Conservation (phyloP, 2,329 filamentous ascomycete species). For the Diatrype stigma region DNA sequence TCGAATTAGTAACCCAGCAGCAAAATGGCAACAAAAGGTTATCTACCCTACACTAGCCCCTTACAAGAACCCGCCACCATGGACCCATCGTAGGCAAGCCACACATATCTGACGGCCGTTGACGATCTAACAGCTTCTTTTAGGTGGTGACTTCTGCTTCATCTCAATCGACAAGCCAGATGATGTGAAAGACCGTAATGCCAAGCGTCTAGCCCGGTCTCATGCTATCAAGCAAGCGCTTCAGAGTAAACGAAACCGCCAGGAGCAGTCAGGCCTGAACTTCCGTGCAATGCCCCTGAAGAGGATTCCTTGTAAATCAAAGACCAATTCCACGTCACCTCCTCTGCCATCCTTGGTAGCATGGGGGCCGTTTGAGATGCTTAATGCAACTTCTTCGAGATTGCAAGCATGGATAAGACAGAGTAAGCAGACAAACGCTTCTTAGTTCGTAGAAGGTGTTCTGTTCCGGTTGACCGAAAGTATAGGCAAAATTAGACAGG, state of each 20-base stretch:
- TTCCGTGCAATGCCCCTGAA: constrained; percentile 17
- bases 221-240: constrained; percentile 27
- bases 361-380: constrained; percentile 18
- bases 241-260: constrained; percentile 23
- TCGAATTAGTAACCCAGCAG: no score
- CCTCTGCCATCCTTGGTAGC: neutral
- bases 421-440: constrained; percentile 13
- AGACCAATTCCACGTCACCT: neutral
- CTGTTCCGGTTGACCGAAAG: neutral
- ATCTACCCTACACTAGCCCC: no score
- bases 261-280: constrained; percentile 20
- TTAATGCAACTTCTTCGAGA: constrained; percentile 17
- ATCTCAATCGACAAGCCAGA: constrained; percentile 14
- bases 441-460: no score
- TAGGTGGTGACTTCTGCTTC: constrained; percentile 5
- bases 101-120: no score
- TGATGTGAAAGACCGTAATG: constrained; percentile 11
- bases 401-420: constrained; percentile 13
- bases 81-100: no score
- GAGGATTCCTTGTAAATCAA: constrained; percentile 2
- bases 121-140: constrained; percentile 9
- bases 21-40: no score
- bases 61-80: no score
- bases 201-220: constrained; percentile 23
- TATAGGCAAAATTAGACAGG: constrained; percentile 20